Conservation (phyloP, 495 filamentous ascomycete species). For the Thermothielavioides terrestris region DNA sequence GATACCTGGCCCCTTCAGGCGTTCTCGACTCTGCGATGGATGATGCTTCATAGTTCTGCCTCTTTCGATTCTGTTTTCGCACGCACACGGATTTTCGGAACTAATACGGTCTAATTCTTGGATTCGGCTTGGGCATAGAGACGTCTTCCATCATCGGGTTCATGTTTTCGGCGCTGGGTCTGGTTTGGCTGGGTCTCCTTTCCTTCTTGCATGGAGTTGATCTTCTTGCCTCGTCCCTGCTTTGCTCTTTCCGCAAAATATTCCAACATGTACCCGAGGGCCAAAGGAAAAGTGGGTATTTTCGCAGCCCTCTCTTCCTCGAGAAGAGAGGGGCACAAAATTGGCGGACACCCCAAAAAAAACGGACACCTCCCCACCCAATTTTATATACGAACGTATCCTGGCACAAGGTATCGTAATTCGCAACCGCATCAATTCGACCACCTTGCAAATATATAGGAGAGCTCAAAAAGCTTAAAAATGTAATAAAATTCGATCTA, state of each 20-base stretch:
- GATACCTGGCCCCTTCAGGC: not conserved
- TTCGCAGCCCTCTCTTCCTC: too few species aligned
- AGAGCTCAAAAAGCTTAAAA: too few species aligned
- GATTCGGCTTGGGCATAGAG: constrained; percentile 8
- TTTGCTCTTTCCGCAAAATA: not conserved
- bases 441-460: too few species aligned
- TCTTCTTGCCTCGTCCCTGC: not conserved
- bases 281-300: too few species aligned
- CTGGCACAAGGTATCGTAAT: too few species aligned
- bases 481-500: too few species aligned
- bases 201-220: constrained; percentile 2
- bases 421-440: too few species aligned
- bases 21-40: constrained; percentile 9
- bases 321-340: too few species aligned
- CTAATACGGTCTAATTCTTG: constrained; percentile 5
- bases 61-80: constrained; percentile 4
- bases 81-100: not conserved
- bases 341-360: too few species aligned
- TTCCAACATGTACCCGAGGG: not conserved
- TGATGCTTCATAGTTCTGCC: constrained; percentile 1
- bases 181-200: not conserved
- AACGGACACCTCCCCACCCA: too few species aligned
- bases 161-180: constrained; percentile 4
- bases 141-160: constrained; percentile 7
- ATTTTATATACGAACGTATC: too few species aligned